Evolutionary conservation across 768 basidiomycete species (phyloP), one percentile per base, ranked within the genome.

Genomic region (Suillus alpinus): DNA sequence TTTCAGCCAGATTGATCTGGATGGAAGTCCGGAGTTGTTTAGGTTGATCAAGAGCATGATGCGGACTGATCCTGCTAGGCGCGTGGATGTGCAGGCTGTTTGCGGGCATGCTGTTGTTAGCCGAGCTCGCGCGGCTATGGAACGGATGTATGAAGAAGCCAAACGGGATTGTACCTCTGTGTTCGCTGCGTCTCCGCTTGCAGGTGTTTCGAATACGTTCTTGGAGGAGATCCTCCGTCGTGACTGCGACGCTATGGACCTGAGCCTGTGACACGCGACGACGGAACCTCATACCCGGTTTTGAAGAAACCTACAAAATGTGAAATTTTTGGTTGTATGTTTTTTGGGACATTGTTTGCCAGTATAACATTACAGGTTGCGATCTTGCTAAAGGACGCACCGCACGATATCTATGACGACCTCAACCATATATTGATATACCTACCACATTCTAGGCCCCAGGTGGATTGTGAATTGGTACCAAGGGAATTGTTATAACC

Each of bases 1-100:
- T 77, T 95, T 97, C 71, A 84, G 87, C 55, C 93, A 94, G 71
- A 86, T 95, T 59, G 86, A 92, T 69, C 71, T 89, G 66, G 80
- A 82, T 37, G 81, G 78, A 55, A 92, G 88, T 66, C 78, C 81
- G 8, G 84, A 87, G 69, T 77, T 96, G 60, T 77, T 88, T 60
- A 77, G 75, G 47, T 79, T 95, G 66, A 84, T 96, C 67, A 81
- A 76, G 68, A 78, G 80, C 62, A 91, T 95, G 86, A 91, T 96
- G 86, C 84, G 84, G 49, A 84, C 85, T 0, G 85, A 89, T 56
- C 87, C 93, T 2, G 75, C 70, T 9, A 67, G 75, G 57, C 87
- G 94, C 20, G 71, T 88, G 57, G 78, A 77, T 18, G 81, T 88
- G 36, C 75, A 79, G 50, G 81, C 76, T 46, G 80, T 94, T 44